phyloP scores from a whole-genome alignment of 176 grass and related monocot genomes.

The Bothriochloa decipiens region DNA sequence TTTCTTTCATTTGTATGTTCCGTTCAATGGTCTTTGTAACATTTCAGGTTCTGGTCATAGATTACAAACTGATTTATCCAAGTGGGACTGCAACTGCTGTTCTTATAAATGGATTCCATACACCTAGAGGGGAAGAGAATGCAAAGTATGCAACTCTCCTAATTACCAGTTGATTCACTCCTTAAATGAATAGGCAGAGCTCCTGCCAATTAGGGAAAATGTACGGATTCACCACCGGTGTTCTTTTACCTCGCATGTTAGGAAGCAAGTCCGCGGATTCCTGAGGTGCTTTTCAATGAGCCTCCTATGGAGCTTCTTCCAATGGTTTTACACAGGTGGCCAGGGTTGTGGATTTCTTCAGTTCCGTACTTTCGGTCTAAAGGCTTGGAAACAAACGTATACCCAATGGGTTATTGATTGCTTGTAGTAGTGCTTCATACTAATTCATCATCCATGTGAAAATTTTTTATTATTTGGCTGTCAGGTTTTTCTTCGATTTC shows the following conservation, averaged over 20 bases:
- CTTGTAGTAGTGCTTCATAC: background rate
- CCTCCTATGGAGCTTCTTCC: constrained; percentile 86
- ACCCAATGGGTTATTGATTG: background rate
- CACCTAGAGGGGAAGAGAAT: constrained; percentile 72
- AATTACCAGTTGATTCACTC: background rate
- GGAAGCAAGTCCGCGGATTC: constrained; percentile 76
- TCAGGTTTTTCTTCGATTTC: constrained; percentile 91
- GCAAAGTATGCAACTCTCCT: constrained; percentile 59
- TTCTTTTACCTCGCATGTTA: constrained; percentile 34
- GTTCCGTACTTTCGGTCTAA: constrained; percentile 86
- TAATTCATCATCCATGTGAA: constrained; percentile 1
- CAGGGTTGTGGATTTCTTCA: constrained; percentile 79
- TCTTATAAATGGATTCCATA: constrained; percentile 95
- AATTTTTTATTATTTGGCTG: background rate
- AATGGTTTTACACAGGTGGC: constrained; percentile 94
- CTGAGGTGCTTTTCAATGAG: constrained; percentile 66
- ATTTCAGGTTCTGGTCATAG: constrained; percentile 82
- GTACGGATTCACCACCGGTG: background rate
- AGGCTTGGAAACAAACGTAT: constrained; percentile 96
- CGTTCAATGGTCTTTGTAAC: background rate
- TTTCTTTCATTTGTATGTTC: background rate
- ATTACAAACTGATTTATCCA: constrained; percentile 88
- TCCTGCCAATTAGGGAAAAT: background rate
- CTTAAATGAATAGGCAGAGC: background rate
- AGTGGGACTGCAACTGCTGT: constrained; percentile 89